A percentile compares a stretch with the other conserved stretches of the same genome.
phyloP scores from a whole-genome alignment of 805 yeast species.

The Starmerella bacillaris region DNA sequence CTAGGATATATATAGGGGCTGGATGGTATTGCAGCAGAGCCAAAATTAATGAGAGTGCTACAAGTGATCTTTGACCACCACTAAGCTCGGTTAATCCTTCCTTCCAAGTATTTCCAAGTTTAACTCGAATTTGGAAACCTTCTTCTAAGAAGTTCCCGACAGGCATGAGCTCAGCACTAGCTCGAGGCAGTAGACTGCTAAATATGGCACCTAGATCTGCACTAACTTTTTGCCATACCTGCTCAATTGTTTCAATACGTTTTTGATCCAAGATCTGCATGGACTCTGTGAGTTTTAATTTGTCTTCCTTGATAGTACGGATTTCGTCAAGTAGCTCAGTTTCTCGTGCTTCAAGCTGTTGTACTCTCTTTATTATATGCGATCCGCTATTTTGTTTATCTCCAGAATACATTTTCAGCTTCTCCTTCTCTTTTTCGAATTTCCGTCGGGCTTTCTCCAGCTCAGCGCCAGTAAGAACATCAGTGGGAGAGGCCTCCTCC shows the following conservation, averaged over 20 bases:
- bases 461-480: conserved; percentile 1
- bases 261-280: conserved; percentile 67
- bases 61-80: conserved; percentile 92
- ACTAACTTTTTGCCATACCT: conserved; percentile 75
- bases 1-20: conserved; percentile 94
- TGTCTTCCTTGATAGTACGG: conserved; percentile 37
- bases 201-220: conserved; percentile 80
- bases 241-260: conserved; percentile 61
- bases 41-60: conserved; percentile 80
- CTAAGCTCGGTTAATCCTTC: conserved; percentile 85
- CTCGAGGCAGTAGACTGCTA: conserved; percentile 70
- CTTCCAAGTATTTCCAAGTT: conserved; percentile 86
- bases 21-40: conserved; percentile 89
- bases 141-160: conserved; percentile 55
- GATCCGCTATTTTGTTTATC: too few relatives aligned
- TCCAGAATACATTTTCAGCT: background rate
- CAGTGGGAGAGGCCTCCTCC: background rate
- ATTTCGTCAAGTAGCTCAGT: conserved; percentile 9
- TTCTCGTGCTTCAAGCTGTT: conserved; percentile 13
- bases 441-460: conserved; percentile 4
- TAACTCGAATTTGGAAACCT: conserved; percentile 80
- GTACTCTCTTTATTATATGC: conserved; percentile 11
- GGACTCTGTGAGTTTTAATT: conserved; percentile 74
- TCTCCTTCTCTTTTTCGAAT: conserved; percentile 7
- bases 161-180: conserved; percentile 73